Percentiles rank a stretch among this genome's conserved stretches.
These are phyloP conservation scores for Chrysanthemum lavandulifolium DNA, from an alignment of 129 eudicot genomes.

Conservation along the genomic window DNA sequence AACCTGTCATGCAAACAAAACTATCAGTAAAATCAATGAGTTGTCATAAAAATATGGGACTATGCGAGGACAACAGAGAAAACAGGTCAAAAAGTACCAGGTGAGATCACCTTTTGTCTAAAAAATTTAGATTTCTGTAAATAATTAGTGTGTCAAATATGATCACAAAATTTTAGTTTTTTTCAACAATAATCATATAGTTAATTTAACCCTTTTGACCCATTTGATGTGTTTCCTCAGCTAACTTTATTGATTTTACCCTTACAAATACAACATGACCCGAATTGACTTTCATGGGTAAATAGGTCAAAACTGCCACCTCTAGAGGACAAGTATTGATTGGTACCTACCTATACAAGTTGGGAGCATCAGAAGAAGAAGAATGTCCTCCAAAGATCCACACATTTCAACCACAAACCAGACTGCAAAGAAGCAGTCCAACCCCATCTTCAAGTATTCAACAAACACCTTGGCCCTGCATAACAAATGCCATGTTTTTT, in stretches of 20 bases:
- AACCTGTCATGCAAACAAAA: slow-evolving; percentile 50
- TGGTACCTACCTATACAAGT: slow-evolving; percentile 90
- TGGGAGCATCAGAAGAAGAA: slow-evolving; percentile 80
- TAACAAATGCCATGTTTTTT: neutral
- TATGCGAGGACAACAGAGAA: neutral
- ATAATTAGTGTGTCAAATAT: too few species aligned
- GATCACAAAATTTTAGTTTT: neutral
- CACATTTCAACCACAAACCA: slow-evolving; percentile 97
- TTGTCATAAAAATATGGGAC: slow-evolving; percentile 2
- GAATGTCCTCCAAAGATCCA: slow-evolving; percentile 98
- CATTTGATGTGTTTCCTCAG: neutral
- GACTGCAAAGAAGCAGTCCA: slow-evolving; percentile 98
- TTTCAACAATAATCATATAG: too few species aligned
- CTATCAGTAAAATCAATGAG: slow-evolving; percentile 6
- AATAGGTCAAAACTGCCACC: neutral
- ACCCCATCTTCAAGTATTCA: slow-evolving; percentile 86
- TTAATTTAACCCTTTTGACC: neutral
- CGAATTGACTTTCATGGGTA: neutral
- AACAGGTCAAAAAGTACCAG: too few species aligned
- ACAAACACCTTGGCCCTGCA: slow-evolving; percentile 65
- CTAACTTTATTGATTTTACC: too few species aligned
- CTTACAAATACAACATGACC: too few species aligned
- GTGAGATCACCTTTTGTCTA: too few species aligned
- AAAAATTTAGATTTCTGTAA: too few species aligned
- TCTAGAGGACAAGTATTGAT: neutral